Conservation (phyloP, 2,329 filamentous ascomycete species). For the Ceratocystis harringtonii region DNA sequence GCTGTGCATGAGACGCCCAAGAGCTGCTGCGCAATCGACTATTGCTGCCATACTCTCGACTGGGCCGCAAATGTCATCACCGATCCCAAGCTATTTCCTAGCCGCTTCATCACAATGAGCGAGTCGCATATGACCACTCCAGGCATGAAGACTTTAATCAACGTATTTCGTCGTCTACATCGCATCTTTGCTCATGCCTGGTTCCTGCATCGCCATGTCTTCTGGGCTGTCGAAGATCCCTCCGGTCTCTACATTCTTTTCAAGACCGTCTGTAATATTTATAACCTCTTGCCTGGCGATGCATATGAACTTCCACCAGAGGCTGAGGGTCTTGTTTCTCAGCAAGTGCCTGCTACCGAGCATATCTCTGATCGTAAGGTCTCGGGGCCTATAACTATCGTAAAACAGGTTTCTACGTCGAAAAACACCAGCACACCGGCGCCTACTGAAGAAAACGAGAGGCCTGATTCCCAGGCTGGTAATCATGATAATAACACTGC, state of each 20-base stretch:
- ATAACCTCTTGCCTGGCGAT: conserved; percentile 76
- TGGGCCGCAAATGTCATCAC: conserved; percentile 94
- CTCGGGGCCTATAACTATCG: conserved; percentile 21
- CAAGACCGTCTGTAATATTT: conserved; percentile 90
- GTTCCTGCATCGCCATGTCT: conserved; percentile 92
- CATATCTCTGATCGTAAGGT: conserved; percentile 22
- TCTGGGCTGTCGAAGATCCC: conserved; percentile 82
- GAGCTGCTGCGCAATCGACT: conserved; percentile 94
- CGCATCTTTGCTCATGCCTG: conserved; percentile 96
- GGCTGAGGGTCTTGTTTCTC: conserved; percentile 62
- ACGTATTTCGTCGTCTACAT: conserved; percentile 87
- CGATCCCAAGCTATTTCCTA: conserved; percentile 89
- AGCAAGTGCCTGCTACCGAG: neutral
- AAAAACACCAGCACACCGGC: neutral
- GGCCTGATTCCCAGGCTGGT: conserved; percentile 46
- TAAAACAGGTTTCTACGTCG: conserved; percentile 8
- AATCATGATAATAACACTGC: conserved; percentile 31
- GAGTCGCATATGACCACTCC: conserved; percentile 45
- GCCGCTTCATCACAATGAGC: conserved; percentile 48
- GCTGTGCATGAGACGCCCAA: conserved; percentile 95
- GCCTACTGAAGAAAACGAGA: conserved; percentile 10
- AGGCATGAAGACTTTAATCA: conserved; percentile 72
- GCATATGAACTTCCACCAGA: conserved; percentile 93
- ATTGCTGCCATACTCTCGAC: conserved; percentile 96
- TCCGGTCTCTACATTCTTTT: conserved; percentile 94